Percentiles rank a stretch among this genome's conserved stretches.
These are phyloP conservation scores for Leishmania martiniquensis DNA, from an alignment of 208 protist genomes.

Conservation along the genomic window DNA sequence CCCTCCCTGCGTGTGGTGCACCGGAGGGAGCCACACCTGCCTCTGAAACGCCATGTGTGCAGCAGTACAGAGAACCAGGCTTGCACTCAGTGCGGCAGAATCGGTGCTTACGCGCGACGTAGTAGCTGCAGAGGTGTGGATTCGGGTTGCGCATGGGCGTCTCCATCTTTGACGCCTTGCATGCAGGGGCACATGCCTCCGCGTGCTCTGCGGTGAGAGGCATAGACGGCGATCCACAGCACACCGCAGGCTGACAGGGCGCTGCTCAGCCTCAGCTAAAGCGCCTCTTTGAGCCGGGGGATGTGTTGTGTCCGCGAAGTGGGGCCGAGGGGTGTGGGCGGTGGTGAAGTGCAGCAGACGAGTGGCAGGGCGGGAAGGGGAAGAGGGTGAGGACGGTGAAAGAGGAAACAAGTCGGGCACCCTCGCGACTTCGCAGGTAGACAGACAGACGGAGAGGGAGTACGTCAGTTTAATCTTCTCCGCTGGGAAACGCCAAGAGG, in stretches of 20 bases:
- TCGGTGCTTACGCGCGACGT: constrained; percentile 64
- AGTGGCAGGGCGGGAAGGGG: neutral
- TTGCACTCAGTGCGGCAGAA: constrained; percentile 65
- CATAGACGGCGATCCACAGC: neutral
- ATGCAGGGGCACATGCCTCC: constrained; percentile 7
- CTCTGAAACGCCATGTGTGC: constrained; percentile 40
- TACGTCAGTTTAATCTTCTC: neutral
- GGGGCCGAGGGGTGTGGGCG: neutral
- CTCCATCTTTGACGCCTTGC: constrained; percentile 24
- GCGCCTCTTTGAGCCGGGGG: neutral
- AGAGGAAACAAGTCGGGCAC: no score
- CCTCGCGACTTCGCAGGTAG: no score
- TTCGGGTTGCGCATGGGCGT: constrained; percentile 53
- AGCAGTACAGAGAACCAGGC: constrained; percentile 53
- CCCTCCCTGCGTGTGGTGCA: neutral
- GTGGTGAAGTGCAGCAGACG: neutral
- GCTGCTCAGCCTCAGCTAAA: neutral
- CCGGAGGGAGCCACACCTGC: neutral
- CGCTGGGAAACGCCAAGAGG: no score
- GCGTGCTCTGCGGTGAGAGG: neutral
- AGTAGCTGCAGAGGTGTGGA: constrained; percentile 53
- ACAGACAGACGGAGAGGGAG: no score
- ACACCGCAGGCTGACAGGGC: neutral
- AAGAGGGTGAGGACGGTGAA: neutral
- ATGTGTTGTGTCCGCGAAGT: no score